phyloP scores from a whole-genome alignment of 768 basidiomycete species.

The Coprinellus micaceus region DNA sequence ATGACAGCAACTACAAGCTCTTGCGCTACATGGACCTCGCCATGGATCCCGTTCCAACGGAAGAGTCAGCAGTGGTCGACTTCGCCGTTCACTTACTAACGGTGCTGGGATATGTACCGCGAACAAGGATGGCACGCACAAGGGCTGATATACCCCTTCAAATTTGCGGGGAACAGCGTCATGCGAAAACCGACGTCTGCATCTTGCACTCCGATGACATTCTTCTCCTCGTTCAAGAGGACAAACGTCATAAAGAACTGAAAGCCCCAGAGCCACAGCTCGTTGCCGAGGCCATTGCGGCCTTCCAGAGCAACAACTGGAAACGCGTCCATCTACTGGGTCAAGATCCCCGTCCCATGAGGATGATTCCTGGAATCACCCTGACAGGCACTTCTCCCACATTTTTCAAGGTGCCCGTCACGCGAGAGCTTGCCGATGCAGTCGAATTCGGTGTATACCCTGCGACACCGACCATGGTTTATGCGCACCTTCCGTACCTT shows the following conservation, averaged over 20 bases:
- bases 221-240: neutral
- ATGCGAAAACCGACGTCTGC: slow-evolving; percentile 19
- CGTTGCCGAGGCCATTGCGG: slow-evolving; percentile 30
- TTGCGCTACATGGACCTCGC: slow-evolving; percentile 70
- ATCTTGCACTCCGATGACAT: slow-evolving; percentile 13
- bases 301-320: slow-evolving; percentile 26
- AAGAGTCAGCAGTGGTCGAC: slow-evolving; percentile 38
- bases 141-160: neutral
- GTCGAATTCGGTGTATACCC: slow-evolving; percentile 16
- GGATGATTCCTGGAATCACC: slow-evolving; percentile 11
- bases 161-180: neutral
- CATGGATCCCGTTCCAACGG: slow-evolving; percentile 63
- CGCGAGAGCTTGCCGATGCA: slow-evolving; percentile 12
- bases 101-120: neutral
- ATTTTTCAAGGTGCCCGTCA: slow-evolving; percentile 19
- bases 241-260: neutral
- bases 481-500: slow-evolving; percentile 15
- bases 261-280: slow-evolving; percentile 20
- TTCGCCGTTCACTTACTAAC: neutral
- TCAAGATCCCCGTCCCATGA: neutral
- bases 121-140: neutral
- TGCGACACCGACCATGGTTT: slow-evolving; percentile 14
- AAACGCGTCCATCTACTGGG: neutral
- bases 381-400: slow-evolving; percentile 10
- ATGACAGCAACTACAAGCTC: slow-evolving; percentile 74